Evolutionary conservation across 192 early-diverging fungal genomes (phyloP), one percentile per base, ranked within the genome.

Genomic region (Coemansia sp.): DNA sequence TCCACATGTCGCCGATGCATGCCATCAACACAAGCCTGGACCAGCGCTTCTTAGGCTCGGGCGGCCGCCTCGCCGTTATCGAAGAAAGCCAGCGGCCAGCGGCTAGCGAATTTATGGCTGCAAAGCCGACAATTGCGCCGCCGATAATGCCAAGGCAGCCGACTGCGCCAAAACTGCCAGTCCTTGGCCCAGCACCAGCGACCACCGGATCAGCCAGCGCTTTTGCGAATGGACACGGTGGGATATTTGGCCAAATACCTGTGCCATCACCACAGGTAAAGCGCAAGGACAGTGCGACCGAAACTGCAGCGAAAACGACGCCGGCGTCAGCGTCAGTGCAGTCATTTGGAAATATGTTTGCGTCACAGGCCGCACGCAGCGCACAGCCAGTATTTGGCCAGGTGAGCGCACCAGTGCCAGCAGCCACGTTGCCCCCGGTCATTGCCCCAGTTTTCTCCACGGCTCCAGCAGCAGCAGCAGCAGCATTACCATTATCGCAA

Each of bases 1-100:
- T 66, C 54, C 62, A 42, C 9, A 52, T 54, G 30, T 35, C 74
- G 19, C 59, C 55, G 12, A 64, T 69, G 61, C 72, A 62, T 19
- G 62, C 44, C 3, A 69, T 75, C 31, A 61, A 75, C 27, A 10
- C 58, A 0, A 35, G 29, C 17, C 62, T 75, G 3, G 62, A 60
- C 7, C 30, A 49, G 27, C 49, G 44, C 29, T 38, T 65, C 30
- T 44, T 75, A 12, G 26, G 15, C 3, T 48, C 71, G 6, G 25
- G 28, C 0, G 30, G 21, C 17, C 9, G 22, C 7, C 21, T 43
- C 20, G 21, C 17, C 11, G 10, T 22, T 22, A 8, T 22, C 2
- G 22, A 43, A 31, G 19, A 49, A 9, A 32, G 47, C 30, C 28
- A 11, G 27, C 25, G 19, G 10, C 30, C 30, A 19, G 47, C 20